Evolutionary conservation across 2,329 filamentous ascomycete genomes (phyloP).

Genomic region (Fusarium mangiferae): DNA sequence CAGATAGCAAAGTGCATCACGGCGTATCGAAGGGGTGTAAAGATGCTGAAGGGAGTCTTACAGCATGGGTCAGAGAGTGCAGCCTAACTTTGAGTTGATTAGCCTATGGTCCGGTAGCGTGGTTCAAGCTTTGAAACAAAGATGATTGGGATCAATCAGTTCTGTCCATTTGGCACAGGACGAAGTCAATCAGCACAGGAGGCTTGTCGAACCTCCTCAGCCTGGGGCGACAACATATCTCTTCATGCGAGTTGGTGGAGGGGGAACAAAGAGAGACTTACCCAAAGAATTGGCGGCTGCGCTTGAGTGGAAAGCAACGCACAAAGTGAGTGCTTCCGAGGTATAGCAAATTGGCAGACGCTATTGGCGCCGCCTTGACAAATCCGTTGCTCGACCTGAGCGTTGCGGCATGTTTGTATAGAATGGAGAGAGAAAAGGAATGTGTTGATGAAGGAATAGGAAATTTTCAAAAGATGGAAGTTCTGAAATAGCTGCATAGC

Average conservation of each 20-base stretch:
- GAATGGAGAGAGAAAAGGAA: neutral
- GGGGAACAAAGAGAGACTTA: conserved; percentile 27
- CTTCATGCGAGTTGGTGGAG: conserved; percentile 50
- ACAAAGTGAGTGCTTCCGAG: neutral
- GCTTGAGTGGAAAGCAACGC: neutral
- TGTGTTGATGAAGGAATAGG: conserved; percentile 40
- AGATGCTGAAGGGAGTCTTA: conserved; percentile 19
- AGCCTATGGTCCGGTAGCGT: conserved; percentile 22
- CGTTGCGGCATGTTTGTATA: conserved; percentile 5
- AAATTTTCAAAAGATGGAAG: conserved; percentile 37
- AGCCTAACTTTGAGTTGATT: conserved; percentile 35
- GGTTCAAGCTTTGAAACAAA: conserved; percentile 14
- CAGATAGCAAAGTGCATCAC: conserved; percentile 54
- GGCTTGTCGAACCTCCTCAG: conserved; percentile 60
- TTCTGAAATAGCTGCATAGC: conserved; percentile 37
- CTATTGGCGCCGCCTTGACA: neutral
- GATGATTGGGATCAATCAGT: conserved; percentile 51
- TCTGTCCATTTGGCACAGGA: conserved; percentile 67
- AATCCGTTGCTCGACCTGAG: neutral
- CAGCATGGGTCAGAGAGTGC: conserved; percentile 1
- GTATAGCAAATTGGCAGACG: conserved; percentile 16
- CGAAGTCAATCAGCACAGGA: conserved; percentile 61
- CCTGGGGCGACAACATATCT: conserved; percentile 62
- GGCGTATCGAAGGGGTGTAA: conserved; percentile 28
- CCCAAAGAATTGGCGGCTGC: conserved; percentile 18